Evolutionary conservation across 352 stramenopile species (phyloP).

Genomic region (Phytophthora litchii): DNA sequence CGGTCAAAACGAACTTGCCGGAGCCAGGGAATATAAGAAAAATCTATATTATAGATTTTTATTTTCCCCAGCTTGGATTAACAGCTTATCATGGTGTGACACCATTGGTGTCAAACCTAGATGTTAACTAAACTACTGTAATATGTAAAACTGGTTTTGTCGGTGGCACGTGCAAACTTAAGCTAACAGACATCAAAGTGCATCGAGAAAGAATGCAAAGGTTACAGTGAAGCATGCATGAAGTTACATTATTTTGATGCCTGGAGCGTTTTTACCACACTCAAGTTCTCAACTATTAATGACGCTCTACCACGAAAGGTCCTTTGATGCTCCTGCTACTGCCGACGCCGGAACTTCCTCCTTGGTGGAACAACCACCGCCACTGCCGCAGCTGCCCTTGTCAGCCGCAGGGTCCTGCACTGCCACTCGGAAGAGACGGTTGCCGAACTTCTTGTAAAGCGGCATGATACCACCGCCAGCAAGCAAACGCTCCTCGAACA

Average conservation of each 20-base stretch:
- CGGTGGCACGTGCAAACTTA: no score
- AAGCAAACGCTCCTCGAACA: constrained; percentile 85
- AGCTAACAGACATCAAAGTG: no score
- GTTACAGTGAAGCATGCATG: not conserved
- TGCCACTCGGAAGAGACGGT: constrained; percentile 84
- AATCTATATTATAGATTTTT: no score
- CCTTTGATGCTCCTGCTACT: constrained; percentile 44
- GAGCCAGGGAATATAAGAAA: no score
- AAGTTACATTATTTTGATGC: constrained; percentile 9
- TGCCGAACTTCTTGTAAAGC: constrained; percentile 88
- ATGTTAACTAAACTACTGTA: no score
- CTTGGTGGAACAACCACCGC: constrained; percentile 45
- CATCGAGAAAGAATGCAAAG: no score
- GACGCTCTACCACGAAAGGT: constrained; percentile 66
- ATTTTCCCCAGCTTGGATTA: no score
- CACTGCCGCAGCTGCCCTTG: constrained; percentile 45
- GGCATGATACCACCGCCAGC: constrained; percentile 86
- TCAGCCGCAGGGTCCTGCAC: constrained; percentile 62
- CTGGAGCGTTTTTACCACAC: not conserved
- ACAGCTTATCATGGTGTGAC: no score
- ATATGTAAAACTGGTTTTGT: no score
- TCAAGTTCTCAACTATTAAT: constrained; percentile 6
- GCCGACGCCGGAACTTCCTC: constrained; percentile 35
- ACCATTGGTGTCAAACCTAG: no score
- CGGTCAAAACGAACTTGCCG: no score